These are phyloP conservation scores for Lentinula aciculospora DNA, from an alignment of 768 basidiomycete species.

Conservation along the genomic window DNA sequence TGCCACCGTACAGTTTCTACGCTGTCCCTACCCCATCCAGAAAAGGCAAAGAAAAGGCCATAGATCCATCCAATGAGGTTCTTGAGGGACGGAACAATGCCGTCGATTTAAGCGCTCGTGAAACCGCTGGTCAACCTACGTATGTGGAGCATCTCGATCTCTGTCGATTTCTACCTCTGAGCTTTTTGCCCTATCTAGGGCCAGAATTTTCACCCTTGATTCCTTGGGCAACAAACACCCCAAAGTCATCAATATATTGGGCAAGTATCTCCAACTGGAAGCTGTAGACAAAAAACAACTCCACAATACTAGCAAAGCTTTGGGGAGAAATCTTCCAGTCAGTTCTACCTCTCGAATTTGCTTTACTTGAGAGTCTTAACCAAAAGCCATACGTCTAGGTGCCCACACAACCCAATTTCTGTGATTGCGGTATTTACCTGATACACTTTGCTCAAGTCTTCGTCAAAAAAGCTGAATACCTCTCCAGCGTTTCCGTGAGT, in stretches of 20 bases:
- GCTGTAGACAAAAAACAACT: slow-evolving; percentile 64
- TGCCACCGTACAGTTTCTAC: background rate
- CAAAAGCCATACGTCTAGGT: slow-evolving; percentile 43
- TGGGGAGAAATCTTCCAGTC: slow-evolving; percentile 50
- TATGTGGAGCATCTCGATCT: background rate
- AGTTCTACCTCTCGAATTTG: slow-evolving; percentile 12
- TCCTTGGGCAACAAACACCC: slow-evolving; percentile 77
- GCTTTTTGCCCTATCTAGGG: slow-evolving; percentile 38
- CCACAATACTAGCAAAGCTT: slow-evolving; percentile 29
- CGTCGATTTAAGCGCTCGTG: background rate
- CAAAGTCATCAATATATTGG: slow-evolving; percentile 55
- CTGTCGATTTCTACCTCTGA: background rate
- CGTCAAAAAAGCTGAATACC: slow-evolving; percentile 52
- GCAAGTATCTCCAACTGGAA: slow-evolving; percentile 67
- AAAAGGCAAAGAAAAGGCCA: slow-evolving; percentile 4
- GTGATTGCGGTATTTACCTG: slow-evolving; percentile 91
- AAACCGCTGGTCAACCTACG: background rate
- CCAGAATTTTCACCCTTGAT: slow-evolving; percentile 85
- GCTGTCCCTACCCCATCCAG: background rate
- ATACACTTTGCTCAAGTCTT: slow-evolving; percentile 83
- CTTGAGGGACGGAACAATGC: background rate
- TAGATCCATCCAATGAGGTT: slow-evolving; percentile 6
- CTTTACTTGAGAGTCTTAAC: background rate
- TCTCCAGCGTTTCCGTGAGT: slow-evolving; percentile 43
- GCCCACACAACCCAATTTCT: slow-evolving; percentile 82